Conservation (phyloP, 495 filamentous ascomycete species). For the Aspergillus haitiensis region DNA sequence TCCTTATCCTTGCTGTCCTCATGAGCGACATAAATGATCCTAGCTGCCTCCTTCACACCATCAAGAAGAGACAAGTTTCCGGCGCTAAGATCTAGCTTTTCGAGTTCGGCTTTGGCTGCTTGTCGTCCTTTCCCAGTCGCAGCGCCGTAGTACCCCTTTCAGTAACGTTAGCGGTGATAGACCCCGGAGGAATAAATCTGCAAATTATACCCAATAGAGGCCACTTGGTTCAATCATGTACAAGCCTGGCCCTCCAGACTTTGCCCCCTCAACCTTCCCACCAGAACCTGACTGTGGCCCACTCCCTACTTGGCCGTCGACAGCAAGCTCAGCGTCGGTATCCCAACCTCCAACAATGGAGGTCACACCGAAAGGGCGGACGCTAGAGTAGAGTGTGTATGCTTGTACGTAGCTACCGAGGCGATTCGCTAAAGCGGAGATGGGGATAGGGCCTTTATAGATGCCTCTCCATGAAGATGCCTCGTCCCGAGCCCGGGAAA, state of each 20-base stretch:
- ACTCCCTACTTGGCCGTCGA: slow-evolving; percentile 83
- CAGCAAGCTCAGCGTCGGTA: slow-evolving; percentile 70
- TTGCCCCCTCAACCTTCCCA: slow-evolving; percentile 71
- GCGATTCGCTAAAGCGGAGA: slow-evolving; percentile 78
- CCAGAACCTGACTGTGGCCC: slow-evolving; percentile 77
- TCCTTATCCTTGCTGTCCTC: slow-evolving; percentile 98
- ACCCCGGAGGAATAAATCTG: background rate
- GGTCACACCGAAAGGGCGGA: slow-evolving; percentile 94
- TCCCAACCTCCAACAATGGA: slow-evolving; percentile 95
- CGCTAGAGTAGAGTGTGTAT: slow-evolving; percentile 94
- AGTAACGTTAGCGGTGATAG: slow-evolving; percentile 19
- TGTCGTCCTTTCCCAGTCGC: slow-evolving; percentile 96
- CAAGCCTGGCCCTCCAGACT: slow-evolving; percentile 82
- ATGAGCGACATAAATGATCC: slow-evolving; percentile 95
- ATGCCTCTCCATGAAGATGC: slow-evolving; percentile 80
- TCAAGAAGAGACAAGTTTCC: slow-evolving; percentile 75
- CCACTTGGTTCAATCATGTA: slow-evolving; percentile 99
- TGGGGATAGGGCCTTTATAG: slow-evolving; percentile 90
- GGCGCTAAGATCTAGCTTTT: slow-evolving; percentile 89
- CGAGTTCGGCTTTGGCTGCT: slow-evolving; percentile 93
- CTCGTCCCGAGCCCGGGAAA: slow-evolving; percentile 91
- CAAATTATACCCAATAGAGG: slow-evolving; percentile 74
- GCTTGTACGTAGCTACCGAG: slow-evolving; percentile 95
- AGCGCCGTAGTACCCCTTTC: slow-evolving; percentile 90
- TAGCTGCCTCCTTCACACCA: slow-evolving; percentile 92